Evolutionary conservation across 2,329 filamentous ascomycete genomes (phyloP).

Genomic region (Neonectria punicea): DNA sequence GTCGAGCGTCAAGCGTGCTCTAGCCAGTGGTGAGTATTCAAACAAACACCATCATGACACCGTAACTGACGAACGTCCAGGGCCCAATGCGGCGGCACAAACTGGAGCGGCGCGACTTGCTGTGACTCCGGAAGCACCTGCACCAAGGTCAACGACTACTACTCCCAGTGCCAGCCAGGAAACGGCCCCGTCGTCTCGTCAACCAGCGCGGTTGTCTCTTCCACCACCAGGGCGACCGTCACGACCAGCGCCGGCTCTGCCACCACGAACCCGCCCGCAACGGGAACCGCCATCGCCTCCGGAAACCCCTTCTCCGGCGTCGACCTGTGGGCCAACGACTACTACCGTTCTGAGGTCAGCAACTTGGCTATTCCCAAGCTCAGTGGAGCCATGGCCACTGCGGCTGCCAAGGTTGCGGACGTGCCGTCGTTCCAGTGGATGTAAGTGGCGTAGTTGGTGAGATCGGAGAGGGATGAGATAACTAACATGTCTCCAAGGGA

Average conservation of each 20-base stretch:
- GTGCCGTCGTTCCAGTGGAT: constrained; percentile 65
- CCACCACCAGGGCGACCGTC: constrained; percentile 5
- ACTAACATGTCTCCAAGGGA: constrained; percentile 51
- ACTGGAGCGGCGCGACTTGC: constrained; percentile 57
- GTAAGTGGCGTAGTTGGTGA: constrained; percentile 44
- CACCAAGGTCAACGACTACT: constrained; percentile 40
- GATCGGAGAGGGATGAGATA: too few relatives aligned
- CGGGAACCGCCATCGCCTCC: constrained; percentile 53
- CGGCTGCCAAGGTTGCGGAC: constrained; percentile 61
- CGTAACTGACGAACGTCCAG: constrained; percentile 35
- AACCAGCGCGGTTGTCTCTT: constrained; percentile 24
- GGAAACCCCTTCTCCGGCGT: constrained; percentile 67
- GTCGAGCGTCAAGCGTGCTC: constrained; percentile 47
- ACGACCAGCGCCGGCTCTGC: constrained; percentile 19
- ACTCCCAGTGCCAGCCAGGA: constrained; percentile 38
- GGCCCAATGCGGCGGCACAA: constrained; percentile 58
- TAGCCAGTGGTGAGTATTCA: constrained; percentile 28
- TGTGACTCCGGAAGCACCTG: constrained; percentile 45
- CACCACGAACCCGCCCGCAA: constrained; percentile 41
- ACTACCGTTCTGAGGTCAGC: constrained; percentile 65
- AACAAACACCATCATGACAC: fast-evolving
- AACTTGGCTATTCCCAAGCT: constrained; percentile 70
- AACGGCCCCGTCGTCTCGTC: constrained; percentile 20
- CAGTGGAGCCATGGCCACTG: constrained; percentile 63
- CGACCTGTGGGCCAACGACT: constrained; percentile 63